Evolutionary conservation across 495 filamentous ascomycete species (phyloP).

Genomic region (Xylaria grammica): DNA sequence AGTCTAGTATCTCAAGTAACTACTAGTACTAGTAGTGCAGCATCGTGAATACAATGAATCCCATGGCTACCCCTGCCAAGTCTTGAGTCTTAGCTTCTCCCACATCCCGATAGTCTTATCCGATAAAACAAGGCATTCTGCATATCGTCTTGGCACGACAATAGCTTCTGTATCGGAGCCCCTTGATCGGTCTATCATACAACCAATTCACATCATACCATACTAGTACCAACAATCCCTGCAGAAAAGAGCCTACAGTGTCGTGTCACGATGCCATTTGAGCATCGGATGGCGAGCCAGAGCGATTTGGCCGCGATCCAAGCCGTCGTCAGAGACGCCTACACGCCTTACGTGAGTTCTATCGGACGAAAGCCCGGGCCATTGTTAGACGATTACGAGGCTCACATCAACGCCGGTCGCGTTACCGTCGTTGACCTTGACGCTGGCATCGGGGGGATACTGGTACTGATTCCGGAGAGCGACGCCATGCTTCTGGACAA

Average conservation of each 20-base stretch:
- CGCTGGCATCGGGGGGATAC: not conserved
- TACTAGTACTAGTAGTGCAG: too few relatives aligned
- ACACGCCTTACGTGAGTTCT: slow-evolving; percentile 3
- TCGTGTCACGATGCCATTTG: not conserved
- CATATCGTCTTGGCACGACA: too few relatives aligned
- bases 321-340: slow-evolving; percentile 12
- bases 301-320: slow-evolving; percentile 4
- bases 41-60: too few relatives aligned
- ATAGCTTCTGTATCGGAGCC: too few relatives aligned
- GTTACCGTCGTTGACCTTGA: slow-evolving; percentile 12
- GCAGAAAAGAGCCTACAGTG: not conserved
- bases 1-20: too few relatives aligned
- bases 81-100: not conserved
- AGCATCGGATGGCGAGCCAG: slow-evolving; percentile 1
- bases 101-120: slow-evolving; percentile 14
- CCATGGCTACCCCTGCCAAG: too few relatives aligned
- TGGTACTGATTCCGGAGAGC: slow-evolving; percentile 2
- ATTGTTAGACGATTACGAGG: slow-evolving; percentile 11
- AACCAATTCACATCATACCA: too few relatives aligned
- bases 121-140: too few relatives aligned
- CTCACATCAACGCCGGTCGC: not conserved
- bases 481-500: slow-evolving; percentile 14
- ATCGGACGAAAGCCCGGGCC: slow-evolving; percentile 14
- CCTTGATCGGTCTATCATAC: too few relatives aligned
- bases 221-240: not conserved